Evolutionary conservation across 1,284 basidiomycete genomes (phyloP), one percentile per base, ranked within the genome.

Genomic region (Boletus albobrunnescens): DNA sequence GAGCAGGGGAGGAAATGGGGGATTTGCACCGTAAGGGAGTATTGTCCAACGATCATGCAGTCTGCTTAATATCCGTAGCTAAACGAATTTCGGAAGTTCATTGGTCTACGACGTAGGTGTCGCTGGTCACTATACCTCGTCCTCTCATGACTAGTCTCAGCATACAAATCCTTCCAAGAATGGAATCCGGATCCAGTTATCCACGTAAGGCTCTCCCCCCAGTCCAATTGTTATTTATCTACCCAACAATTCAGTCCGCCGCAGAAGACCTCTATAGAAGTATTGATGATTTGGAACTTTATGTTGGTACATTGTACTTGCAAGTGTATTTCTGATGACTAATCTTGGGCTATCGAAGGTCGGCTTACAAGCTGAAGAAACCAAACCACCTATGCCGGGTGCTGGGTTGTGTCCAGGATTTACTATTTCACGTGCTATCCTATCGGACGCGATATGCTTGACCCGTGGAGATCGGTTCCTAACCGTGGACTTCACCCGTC

Each of bases 321-420:
- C 19, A 7, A 3, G 6, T 9, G 20, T 22, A 9, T 14, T 12
- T 41, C 17, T 20, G 13, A n/a, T 27, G 5, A 24, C 19, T 44
- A 3, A 48, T n/a, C 23, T 33, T n/a, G n/a, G 13, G 19, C 19
- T 7, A 36, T 43, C 13, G 1, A 55, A 81, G 76, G 77, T 82
- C 22, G 84, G 86, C n/a, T 64, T 87, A 46, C 84, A 86, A 69
- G 85, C 87, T 6, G 88, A 92, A 63, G 75, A 91, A 62, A 60
- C 82, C 10, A 92, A 92, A 60, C 61, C 67, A 12, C 77, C 81
- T 16, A 77, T 79, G 35, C 77, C 81, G 8, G 88, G 88, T n/a
- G 84, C 87, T 8, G 91, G 91, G 11, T 63, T 91, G 4, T 90
- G 87, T 64, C 87, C 89, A n/a, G 89, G 90, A 19, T 91, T 84